phyloP scores from a whole-genome alignment of 768 basidiomycete species.

The Hortiboletus campestris region DNA sequence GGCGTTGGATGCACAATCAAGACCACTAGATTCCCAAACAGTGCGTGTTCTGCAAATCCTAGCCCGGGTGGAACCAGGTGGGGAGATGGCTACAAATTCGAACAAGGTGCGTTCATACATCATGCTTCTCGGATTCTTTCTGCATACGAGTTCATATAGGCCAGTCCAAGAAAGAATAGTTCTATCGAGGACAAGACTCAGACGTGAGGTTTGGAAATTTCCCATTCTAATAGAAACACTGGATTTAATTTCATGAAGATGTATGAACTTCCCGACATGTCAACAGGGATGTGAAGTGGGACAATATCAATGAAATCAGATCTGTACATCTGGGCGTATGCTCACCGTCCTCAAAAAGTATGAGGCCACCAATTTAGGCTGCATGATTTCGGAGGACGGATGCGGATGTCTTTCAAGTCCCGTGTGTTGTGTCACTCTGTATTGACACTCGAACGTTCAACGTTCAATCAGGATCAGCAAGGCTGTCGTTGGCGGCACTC shows the following conservation, averaged over 20 bases:
- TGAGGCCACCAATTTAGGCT: too few relatives aligned
- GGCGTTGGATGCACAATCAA: background rate
- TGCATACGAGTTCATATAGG: background rate
- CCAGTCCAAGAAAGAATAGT: background rate
- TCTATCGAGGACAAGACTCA: background rate
- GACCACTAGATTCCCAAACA: background rate
- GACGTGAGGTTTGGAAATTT: background rate
- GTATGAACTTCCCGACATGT: background rate
- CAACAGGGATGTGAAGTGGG: background rate
- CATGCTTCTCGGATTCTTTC: background rate
- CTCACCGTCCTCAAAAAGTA: background rate
- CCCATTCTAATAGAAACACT: background rate
- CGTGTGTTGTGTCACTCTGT: too few relatives aligned
- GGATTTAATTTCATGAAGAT: background rate
- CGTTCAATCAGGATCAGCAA: too few relatives aligned
- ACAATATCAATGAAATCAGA: background rate
- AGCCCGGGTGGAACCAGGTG: background rate
- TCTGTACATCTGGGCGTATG: background rate
- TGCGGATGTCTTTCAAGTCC: too few relatives aligned
- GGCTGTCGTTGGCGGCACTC: too few relatives aligned
- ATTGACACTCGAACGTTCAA: too few relatives aligned
- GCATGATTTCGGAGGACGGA: too few relatives aligned
- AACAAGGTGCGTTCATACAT: background rate
- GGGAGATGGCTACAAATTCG: background rate
- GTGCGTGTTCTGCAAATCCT: background rate